Base-by-base conservation (phyloP, 1,284 basidiomycete species). In the Fomes fomentarius region DNA sequence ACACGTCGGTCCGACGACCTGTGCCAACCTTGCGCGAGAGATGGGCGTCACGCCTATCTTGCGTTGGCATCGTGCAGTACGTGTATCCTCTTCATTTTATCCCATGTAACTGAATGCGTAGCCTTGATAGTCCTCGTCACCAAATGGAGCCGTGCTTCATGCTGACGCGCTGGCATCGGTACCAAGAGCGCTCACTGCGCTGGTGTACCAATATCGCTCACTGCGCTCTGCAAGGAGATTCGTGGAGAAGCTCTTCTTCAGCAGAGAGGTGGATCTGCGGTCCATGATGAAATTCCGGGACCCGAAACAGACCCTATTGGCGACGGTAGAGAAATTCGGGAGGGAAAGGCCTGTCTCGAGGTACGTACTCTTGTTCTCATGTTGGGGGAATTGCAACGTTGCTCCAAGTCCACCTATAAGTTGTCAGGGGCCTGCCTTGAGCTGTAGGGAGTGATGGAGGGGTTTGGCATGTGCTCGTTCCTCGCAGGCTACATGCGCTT, bases 261-360 rank as follows among this genome's bases (percentile, higher is more conserved):
- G 80, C 46, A 86, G 96, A 37, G 83, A 90, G 51, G 78, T 94
- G 25, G 93, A 97, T 74, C 69, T 98, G 47, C 81, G 89, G 12
- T 71, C 77, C 30, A 84, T 98, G 78, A 83, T 99, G 71, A 96
- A 95, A 71, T 97, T 98, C 72, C 79, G 82, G 53, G 86, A 96
- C 65, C 92, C 91, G 24, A 92, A 92, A 75, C 83, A 87, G 62
- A 87, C 93, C 30, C 76, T 96, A 35, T 74, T 86, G 47, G 83
- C 89, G 63, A 91, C 91, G 53, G 89, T 93, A 17, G 77, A 79
- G 40, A 91, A 91, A 67, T 91, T 93, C 63, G 83, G 84, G 9
- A 82, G 93, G 43, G 84, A 89, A 65, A 77, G 80, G 34, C 87
- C 88, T 63, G 81, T 87, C 60, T 93, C 91, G 24, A 80, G 90